Evolutionary conservation across 768 basidiomycete genomes (phyloP).

Genomic region (Kwoniella bestiolae): DNA sequence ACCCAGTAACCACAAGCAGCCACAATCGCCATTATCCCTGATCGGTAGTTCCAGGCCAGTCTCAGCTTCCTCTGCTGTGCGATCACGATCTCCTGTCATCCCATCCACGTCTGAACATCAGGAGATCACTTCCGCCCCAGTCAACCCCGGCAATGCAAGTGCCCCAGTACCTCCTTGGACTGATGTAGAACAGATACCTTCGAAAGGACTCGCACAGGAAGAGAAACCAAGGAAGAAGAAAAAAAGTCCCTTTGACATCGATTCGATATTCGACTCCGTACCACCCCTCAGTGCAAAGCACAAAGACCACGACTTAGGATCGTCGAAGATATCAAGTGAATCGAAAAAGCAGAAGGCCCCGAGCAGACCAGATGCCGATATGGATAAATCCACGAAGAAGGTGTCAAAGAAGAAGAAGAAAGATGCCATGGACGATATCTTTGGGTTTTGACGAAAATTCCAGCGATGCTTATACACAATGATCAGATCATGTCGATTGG

Average conservation of each 20-base stretch:
- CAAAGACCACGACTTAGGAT: neutral
- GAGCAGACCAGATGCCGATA: constrained; percentile 14
- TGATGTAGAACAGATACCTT: too few species aligned
- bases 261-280: neutral
- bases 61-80: too few species aligned
- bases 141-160: too few species aligned
- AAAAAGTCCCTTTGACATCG: neutral
- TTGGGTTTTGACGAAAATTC: constrained; percentile 17
- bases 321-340: neutral
- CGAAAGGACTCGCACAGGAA: neutral
- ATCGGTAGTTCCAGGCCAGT: too few species aligned
- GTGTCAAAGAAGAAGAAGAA: constrained; percentile 27
- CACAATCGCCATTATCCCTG: too few species aligned
- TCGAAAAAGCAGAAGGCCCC: constrained; percentile 8
- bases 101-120: too few species aligned
- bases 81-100: too few species aligned
- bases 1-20: too few species aligned
- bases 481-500: too few species aligned
- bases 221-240: neutral
- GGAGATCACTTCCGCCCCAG: too few species aligned
- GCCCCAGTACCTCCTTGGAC: too few species aligned
- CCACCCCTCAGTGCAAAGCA: too few species aligned
- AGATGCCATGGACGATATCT: constrained; percentile 29
- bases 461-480: neutral
- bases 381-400: constrained; percentile 5